These are phyloP conservation scores for Talaromyces marneffei DNA, from an alignment of 2,329 filamentous ascomycete genomes.

Conservation along the genomic window DNA sequence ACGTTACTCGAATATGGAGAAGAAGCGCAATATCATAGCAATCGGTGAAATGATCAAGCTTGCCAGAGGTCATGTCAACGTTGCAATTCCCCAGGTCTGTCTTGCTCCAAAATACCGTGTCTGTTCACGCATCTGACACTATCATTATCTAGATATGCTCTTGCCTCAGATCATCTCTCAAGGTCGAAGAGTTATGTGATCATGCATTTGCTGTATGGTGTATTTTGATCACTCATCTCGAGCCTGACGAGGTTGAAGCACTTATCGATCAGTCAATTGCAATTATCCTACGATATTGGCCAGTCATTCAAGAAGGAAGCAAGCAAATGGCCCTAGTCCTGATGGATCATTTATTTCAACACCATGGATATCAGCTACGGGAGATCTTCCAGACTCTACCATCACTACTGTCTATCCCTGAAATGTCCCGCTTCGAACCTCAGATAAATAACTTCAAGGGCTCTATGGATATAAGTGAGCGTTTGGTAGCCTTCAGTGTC, in stretches of 20 bases:
- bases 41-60: constrained; percentile 83
- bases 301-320: constrained; percentile 55
- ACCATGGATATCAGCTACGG: constrained; percentile 56
- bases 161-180: constrained; percentile 80
- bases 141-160: constrained; percentile 64
- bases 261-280: constrained; percentile 87
- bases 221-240: constrained; percentile 67
- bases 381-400: constrained; percentile 71
- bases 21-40: constrained; percentile 69
- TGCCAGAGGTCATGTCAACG: constrained; percentile 65
- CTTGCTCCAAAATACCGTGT: not conserved
- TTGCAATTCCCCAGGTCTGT: constrained; percentile 76
- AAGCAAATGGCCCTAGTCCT: constrained; percentile 56
- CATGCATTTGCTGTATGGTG: constrained; percentile 80
- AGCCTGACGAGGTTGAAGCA: constrained; percentile 69
- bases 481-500: constrained; percentile 64
- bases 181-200: constrained; percentile 67
- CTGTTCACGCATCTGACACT: constrained; percentile 5
- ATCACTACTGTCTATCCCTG: constrained; percentile 64
- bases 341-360: constrained; percentile 60
- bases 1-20: constrained; percentile 59
- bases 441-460: constrained; percentile 61
- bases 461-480: constrained; percentile 59
- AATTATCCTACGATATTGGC: constrained; percentile 78
- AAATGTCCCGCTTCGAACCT: constrained; percentile 62